Conservation (phyloP, 2,329 filamentous ascomycete species). For the Trematosphaeria pertusa region DNA sequence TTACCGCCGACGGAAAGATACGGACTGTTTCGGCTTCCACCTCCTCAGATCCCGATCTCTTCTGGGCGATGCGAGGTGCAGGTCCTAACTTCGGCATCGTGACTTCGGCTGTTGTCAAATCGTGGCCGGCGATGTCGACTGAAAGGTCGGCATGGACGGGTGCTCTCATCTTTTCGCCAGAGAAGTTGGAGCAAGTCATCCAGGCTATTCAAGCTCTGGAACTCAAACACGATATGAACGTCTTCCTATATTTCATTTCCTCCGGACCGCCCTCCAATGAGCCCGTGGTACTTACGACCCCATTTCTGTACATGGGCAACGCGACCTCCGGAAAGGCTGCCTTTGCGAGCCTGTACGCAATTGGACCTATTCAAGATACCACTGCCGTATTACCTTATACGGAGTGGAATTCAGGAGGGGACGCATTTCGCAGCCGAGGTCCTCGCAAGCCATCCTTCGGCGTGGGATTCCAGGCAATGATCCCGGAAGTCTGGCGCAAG, state of each 20-base stretch:
- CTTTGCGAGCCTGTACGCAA: constrained; percentile 42
- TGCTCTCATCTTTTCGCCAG: constrained; percentile 17
- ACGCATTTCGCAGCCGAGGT: constrained; percentile 42
- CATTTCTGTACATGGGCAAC: constrained; percentile 37
- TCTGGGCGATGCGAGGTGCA: constrained; percentile 45
- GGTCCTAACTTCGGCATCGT: constrained; percentile 37
- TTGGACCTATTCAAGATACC: constrained; percentile 32
- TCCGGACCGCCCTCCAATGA: constrained; percentile 16
- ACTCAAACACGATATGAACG: constrained; percentile 39
- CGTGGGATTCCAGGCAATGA: constrained; percentile 38
- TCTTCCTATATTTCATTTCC: constrained; percentile 40
- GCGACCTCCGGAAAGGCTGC: constrained; percentile 35
- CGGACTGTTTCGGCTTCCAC: constrained; percentile 27
- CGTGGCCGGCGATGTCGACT: constrained; percentile 28
- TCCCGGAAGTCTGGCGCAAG: constrained; percentile 43
- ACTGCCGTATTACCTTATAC: constrained; percentile 41
- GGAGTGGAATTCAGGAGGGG: constrained; percentile 46
- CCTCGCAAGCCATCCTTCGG: constrained; percentile 48
- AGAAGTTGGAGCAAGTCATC: constrained; percentile 41
- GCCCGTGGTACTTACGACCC: constrained; percentile 27
- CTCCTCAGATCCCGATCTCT: constrained; percentile 37
- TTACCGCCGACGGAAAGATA: constrained; percentile 32
- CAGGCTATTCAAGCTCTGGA: constrained; percentile 42
- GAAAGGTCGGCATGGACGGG: constrained; percentile 20
- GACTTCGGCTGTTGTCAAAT: constrained; percentile 45